Evolutionary conservation across 2,329 filamentous ascomycete genomes (phyloP), one percentile per base, ranked within the genome.

Genomic region (Pseudonectria foliicola): DNA sequence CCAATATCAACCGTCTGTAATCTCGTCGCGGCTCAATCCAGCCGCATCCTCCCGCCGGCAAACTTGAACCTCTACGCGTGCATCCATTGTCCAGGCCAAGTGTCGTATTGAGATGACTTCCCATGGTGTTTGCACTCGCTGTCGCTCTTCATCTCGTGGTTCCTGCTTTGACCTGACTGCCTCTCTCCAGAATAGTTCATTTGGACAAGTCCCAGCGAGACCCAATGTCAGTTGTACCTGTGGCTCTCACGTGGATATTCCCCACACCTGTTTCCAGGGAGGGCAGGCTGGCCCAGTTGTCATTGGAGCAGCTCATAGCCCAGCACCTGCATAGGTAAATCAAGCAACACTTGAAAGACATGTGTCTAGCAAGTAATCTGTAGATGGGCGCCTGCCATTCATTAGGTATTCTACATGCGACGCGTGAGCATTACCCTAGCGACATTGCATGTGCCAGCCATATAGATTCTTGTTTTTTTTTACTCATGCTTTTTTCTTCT

Each of bases 191-290:
- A 21, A 21, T 6, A 8, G 18, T 21, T 5, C 18, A 8, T 8
- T 24, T 14, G 24, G 27, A 26, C 18, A 25, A 14, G 27, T 15
- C 25, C 24, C 18, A 12, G 29, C 10, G 13, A 14, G 38, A 29
- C 26, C 36, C 29, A 39, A 38, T 35, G 43, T 47, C 45, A 41
- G 40, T 47, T 37, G 51, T 46, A 52, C 54, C 47, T 46, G 55
- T 53, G 50, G 46, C 34, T 48, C 42, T 54, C 49, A 55, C 50
- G 48, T 57, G 53, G 45, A 49, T 39, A 18, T 35, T 39, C 39
- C 43, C 52, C 50, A 55, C 43, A 45, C 40, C n/a, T n/a, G n/a
- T 34, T 31, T 26, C 38, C 38, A 40, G 30, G 34, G 34, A 36
- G 34, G 31, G 28, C 23, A 39, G n/a, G 44, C 38, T 53, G 49